A percentile compares a stretch with the other conserved stretches of the same genome.
Conservation (phyloP, 257 asterid genomes). For the Anisodus tanguticus region DNA sequence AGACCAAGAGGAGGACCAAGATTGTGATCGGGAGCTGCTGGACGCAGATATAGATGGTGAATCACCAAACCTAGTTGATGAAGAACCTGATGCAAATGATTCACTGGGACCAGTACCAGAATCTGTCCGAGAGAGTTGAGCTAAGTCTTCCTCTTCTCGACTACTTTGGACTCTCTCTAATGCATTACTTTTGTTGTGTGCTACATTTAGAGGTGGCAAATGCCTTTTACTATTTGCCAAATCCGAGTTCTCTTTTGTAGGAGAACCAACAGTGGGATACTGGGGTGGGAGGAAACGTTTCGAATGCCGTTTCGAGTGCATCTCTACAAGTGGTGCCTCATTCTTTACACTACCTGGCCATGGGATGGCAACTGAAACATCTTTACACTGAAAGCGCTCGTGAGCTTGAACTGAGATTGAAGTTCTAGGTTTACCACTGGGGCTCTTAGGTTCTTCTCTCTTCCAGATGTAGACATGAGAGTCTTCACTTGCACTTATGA, state of each 20-base stretch:
- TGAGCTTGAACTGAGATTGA: conserved; percentile 49
- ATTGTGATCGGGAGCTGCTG: conserved; percentile 44
- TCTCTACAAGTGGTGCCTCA: conserved; percentile 70
- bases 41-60: conserved; percentile 61
- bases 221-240: conserved; percentile 49
- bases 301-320: conserved; percentile 74
- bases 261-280: conserved; percentile 39
- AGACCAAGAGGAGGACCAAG: conserved; percentile 52
- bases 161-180: conserved; percentile 38
- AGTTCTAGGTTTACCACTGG: conserved; percentile 49
- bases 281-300: conserved; percentile 50
- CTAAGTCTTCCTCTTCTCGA: conserved; percentile 54
- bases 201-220: conserved; percentile 58
- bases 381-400: conserved; percentile 83
- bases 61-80: conserved; percentile 47
- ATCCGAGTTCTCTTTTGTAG: conserved; percentile 39
- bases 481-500: conserved; percentile 90
- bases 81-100: conserved; percentile 49
- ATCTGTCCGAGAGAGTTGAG: conserved; percentile 51
- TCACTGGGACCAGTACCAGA: conserved; percentile 63
- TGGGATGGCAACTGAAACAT: conserved; percentile 76
- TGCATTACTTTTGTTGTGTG: conserved; percentile 48
- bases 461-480: conserved; percentile 83
- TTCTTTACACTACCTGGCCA: conserved; percentile 66
- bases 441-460: conserved; percentile 53